Conservation (phyloP, 305 asterid species). For the Solanum aculeatissimum region DNA sequence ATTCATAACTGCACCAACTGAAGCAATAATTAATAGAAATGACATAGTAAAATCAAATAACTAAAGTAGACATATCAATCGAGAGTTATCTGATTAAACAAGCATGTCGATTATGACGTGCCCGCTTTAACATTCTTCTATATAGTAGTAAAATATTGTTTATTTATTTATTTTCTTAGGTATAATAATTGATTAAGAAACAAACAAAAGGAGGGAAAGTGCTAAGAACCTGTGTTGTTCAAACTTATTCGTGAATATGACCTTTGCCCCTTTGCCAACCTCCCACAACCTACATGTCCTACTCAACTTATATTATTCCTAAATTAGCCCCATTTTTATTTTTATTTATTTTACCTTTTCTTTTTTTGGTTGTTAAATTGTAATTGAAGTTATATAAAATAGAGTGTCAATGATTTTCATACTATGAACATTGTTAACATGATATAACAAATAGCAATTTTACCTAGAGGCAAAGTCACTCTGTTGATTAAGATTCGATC, state of each 20-base stretch:
- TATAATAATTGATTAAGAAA: conserved; percentile 21
- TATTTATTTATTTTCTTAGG: neutral
- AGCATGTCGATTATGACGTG: too few species aligned
- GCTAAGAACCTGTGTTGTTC: conserved; percentile 61
- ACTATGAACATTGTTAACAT: neutral
- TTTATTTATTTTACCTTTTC: too few species aligned
- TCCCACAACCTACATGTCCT: neutral
- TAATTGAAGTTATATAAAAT: neutral
- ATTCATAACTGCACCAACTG: too few species aligned
- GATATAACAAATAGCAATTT: neutral
- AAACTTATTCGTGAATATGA: conserved; percentile 41
- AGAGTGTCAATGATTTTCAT: neutral
- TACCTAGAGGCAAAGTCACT: too few species aligned
- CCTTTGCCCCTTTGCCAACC: neutral
- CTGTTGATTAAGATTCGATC: too few species aligned
- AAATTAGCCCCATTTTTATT: conserved; percentile 1
- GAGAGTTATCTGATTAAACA: too few species aligned
- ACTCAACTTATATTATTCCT: conserved; percentile 1
- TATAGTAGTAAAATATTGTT: too few species aligned
- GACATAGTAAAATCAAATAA: too few species aligned
- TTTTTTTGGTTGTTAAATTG: neutral
- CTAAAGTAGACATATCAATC: too few species aligned
- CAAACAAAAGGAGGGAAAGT: conserved; percentile 57
- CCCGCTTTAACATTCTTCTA: too few species aligned
- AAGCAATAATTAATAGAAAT: too few species aligned